Percentiles rank a stretch among this genome's conserved stretches.
phyloP scores from a whole-genome alignment of 257 asterid genomes.

The Petunia axillaris region DNA sequence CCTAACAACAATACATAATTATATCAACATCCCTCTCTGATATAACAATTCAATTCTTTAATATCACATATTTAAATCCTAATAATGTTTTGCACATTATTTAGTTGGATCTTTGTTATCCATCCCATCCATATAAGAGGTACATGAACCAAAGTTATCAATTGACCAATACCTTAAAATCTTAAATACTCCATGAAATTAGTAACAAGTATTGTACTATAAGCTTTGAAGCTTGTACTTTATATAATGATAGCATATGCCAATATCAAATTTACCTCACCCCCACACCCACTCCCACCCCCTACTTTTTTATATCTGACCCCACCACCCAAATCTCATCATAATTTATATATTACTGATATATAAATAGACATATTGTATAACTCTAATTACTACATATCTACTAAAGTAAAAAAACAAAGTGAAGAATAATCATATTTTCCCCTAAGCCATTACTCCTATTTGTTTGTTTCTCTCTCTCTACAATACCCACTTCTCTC shows the following conservation, averaged over 20 bases:
- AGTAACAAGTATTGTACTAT: neutral
- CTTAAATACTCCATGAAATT: neutral
- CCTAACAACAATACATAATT: neutral
- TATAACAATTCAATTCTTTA: neutral
- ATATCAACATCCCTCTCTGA: neutral
- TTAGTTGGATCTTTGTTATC: neutral
- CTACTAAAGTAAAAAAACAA: neutral
- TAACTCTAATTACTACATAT: no score
- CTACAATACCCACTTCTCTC: constrained; percentile 26
- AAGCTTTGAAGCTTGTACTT: neutral
- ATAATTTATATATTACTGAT: no score
- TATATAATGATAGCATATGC: neutral
- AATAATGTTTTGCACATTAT: neutral
- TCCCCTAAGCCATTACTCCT: neutral
- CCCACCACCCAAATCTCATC: no score
- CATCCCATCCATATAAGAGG: neutral
- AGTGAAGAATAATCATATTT: neutral
- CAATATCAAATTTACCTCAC: no score
- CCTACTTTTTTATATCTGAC: no score
- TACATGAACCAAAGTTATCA: no score
- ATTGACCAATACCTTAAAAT: no score
- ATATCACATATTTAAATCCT: neutral
- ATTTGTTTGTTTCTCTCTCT: constrained; percentile 15
- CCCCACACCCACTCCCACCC: no score
- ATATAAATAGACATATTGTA: no score